Evolutionary conservation across 1,139 yeast genomes (phyloP).

Genomic region (Zygosaccharomyces pseudobailii): DNA sequence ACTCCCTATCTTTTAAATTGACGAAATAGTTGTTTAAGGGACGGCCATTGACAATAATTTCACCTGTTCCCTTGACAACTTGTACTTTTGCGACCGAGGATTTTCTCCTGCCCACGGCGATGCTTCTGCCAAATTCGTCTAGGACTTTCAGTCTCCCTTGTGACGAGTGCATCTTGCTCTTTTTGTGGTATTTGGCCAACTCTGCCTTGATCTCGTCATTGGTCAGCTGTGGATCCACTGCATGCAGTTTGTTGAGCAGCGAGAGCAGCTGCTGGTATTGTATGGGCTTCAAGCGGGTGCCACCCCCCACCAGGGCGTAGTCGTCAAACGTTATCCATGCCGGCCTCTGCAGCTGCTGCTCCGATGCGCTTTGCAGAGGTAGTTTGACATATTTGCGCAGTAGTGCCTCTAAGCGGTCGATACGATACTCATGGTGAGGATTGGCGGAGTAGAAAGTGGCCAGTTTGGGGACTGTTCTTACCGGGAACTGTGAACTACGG

Average conservation of each 20-base stretch:
- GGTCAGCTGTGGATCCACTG: constrained; percentile 76
- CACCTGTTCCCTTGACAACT: constrained; percentile 72
- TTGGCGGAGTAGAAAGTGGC: constrained; percentile 65
- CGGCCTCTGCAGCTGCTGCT: constrained; percentile 41
- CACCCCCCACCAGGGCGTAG: constrained; percentile 64
- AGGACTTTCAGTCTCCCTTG: constrained; percentile 43
- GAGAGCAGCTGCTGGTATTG: constrained; percentile 65
- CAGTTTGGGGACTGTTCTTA: constrained; percentile 63
- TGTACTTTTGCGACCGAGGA: constrained; percentile 70
- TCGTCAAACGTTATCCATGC: constrained; percentile 62
- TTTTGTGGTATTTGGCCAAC: constrained; percentile 44
- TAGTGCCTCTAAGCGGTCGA: constrained; percentile 54
- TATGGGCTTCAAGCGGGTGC: constrained; percentile 62
- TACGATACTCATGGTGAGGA: constrained; percentile 71
- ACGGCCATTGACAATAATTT: constrained; percentile 67
- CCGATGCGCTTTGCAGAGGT: constrained; percentile 38
- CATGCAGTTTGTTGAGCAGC: constrained; percentile 61
- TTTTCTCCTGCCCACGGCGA: constrained; percentile 79
- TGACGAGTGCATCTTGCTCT: constrained; percentile 32
- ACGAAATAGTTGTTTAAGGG: constrained; percentile 62
- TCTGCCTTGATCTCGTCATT: constrained; percentile 60
- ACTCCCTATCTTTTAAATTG: constrained; percentile 62
- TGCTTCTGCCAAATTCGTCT: constrained; percentile 76
- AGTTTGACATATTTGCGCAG: constrained; percentile 57
- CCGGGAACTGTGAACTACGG: constrained; percentile 6